Percentiles rank a stretch among this genome's conserved stretches.
Conservation (phyloP, 1,139 yeast species). For the Yamadazyma kanchanaburiensis region DNA sequence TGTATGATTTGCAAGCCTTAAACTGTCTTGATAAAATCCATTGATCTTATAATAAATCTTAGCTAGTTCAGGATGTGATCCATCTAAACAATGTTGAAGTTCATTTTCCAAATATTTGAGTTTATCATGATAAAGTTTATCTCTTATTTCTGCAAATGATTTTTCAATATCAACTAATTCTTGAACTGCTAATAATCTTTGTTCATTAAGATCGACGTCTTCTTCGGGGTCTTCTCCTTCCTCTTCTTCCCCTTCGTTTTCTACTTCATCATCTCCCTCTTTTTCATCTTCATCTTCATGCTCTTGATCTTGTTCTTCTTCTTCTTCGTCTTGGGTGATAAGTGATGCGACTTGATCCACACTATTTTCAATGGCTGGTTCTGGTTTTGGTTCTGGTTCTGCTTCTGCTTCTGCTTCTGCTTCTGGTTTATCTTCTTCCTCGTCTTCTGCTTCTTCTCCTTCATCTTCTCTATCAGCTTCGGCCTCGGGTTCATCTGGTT, state of each 20-base stretch:
- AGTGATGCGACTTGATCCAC: slow-evolving; percentile 11
- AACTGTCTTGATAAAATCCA: slow-evolving; percentile 64
- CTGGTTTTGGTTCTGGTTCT: not conserved
- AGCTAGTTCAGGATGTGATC: slow-evolving; percentile 84
- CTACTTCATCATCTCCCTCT: slow-evolving; percentile 15
- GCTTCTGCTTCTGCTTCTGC: slow-evolving; percentile 13
- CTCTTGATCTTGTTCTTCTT: slow-evolving; percentile 9
- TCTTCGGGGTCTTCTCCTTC: slow-evolving; percentile 27
- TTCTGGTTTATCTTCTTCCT: slow-evolving; percentile 11
- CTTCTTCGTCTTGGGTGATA: slow-evolving; percentile 13
- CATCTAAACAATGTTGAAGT: slow-evolving; percentile 80
- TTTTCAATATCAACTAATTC: slow-evolving; percentile 76
- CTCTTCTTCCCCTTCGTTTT: slow-evolving; percentile 20
- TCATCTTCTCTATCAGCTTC: slow-evolving; percentile 10
- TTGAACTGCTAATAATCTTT: slow-evolving; percentile 61
- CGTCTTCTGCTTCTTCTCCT: slow-evolving; percentile 10
- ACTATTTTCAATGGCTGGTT: slow-evolving; percentile 14
- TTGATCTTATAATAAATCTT: slow-evolving; percentile 68
- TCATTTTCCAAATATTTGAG: slow-evolving; percentile 75
- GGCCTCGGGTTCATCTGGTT: slow-evolving; percentile 4
- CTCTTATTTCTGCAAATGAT: slow-evolving; percentile 82
- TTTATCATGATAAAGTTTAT: slow-evolving; percentile 71
- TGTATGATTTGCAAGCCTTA: slow-evolving; percentile 63
- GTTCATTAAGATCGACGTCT: slow-evolving; percentile 44
- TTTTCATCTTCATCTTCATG: slow-evolving; percentile 11